Base-by-base conservation (phyloP, 331 rosid genomes). In the Prunus yedoensis region DNA sequence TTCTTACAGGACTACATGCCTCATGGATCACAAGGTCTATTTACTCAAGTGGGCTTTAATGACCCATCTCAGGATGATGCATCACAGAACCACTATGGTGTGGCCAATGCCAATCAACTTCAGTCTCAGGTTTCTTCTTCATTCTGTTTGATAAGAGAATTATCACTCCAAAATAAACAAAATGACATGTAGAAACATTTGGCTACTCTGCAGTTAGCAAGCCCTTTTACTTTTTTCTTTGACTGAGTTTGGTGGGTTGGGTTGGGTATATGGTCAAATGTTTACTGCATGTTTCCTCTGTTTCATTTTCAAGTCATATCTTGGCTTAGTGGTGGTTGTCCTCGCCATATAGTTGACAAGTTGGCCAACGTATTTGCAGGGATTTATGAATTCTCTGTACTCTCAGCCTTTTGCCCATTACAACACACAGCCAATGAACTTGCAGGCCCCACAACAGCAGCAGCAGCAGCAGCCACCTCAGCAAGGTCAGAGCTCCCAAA, bases 321-420 rank as follows among this genome's bases (percentile, higher is more conserved):
- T 41, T 66, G 4, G 71, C 71, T 66, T 45, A 18, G 54, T 66
- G 35, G 56, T 66, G 25, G 21, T 43, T 35, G 20, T 64, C 52
- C 16, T 41, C 62, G 3, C 2, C 51, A 0, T 68, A 30, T 54
- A 21, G 25, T 59, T 52, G 12, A 58, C 73, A 51, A 64, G 73
- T 73, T 68, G 13, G 68, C 49, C 57, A 66, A 38, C 4, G 43
- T 60, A 8, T 77, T 64, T 79, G 77, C 91, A 92, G 98, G 96
- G 92, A 65, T 70, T 83, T 76, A 87, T 95, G 98, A 91, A 81
- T 70, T 88, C 99, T 58, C 96, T 95, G 50, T 95, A 95, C 83
- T 95, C 98, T 45, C 99, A 95, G 86, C 97, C 99, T 50, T 95
- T 90, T 81, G 88, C 94, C 41, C 99, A 95, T 65, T 95, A 95